Evolutionary conservation across 352 stramenopile species (phyloP).

Genomic region (Phytophthora citricola): DNA sequence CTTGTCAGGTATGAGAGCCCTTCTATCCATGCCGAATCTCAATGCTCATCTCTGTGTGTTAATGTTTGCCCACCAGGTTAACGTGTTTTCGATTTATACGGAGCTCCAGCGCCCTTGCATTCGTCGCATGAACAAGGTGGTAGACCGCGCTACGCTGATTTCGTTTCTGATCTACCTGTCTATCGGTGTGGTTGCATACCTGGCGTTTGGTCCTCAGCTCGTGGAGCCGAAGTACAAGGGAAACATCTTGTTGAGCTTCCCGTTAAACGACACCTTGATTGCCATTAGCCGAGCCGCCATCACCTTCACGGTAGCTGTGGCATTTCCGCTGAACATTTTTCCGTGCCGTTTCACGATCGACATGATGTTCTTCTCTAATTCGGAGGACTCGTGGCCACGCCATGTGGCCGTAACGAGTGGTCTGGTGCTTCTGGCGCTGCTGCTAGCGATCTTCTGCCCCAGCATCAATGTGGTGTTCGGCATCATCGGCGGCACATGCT

Average conservation of each 20-base stretch:
- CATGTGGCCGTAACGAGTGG: conserved; percentile 70
- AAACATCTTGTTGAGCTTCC: conserved; percentile 86
- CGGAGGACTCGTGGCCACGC: conserved; percentile 69
- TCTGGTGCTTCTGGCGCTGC: conserved; percentile 70
- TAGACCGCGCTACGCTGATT: conserved; percentile 78
- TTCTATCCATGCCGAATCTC: neutral
- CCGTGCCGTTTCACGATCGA: conserved; percentile 87
- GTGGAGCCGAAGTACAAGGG: conserved; percentile 77
- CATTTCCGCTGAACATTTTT: conserved; percentile 90
- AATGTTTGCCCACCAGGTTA: conserved; percentile 50
- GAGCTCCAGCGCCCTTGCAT: conserved; percentile 87
- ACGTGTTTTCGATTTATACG: conserved; percentile 92
- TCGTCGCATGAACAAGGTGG: conserved; percentile 89
- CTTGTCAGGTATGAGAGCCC: conserved; percentile 62
- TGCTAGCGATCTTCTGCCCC: conserved; percentile 85
- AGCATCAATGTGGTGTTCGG: conserved; percentile 89
- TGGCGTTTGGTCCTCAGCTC: conserved; percentile 76
- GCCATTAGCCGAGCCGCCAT: conserved; percentile 83
- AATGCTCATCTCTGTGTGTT: conserved; percentile 4
- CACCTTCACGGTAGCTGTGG: conserved; percentile 86
- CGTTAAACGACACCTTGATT: conserved; percentile 78
- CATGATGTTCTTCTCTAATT: conserved; percentile 90
- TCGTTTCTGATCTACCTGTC: conserved; percentile 81
- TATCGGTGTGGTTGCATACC: conserved; percentile 81
- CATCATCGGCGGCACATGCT: conserved; percentile 88